Base-by-base conservation (phyloP, 768 basidiomycete species). In the Postia placenta region DNA sequence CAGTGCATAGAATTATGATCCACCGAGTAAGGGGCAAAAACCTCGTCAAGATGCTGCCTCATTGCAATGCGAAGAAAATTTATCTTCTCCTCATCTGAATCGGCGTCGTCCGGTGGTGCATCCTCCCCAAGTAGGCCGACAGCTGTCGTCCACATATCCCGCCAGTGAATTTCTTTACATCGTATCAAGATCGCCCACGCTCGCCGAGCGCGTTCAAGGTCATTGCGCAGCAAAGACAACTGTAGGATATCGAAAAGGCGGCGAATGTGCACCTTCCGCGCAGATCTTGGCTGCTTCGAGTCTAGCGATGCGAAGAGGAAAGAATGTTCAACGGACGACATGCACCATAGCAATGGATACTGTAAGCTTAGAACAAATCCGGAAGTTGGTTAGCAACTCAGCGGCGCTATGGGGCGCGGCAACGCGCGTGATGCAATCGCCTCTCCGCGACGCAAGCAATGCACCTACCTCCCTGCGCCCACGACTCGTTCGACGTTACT, bases 111-210 rank as follows among this genome's bases (percentile, higher is more conserved):
- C n/a, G 35, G 39, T 4, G 33, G 47, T 2, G 36, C 45, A n/a
- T n/a, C n/a, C 26, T 55, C 62, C 44, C 69, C 69, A 15, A 87
- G 67, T 42, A 90, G 64, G 48, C 74, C 67, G 41, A 88, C 62
- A n/a, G 81, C 81, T 9, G 75, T 79, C 47, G 69, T 74, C 88
- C 90, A 92, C 64, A 87, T 72, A 9, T 68, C 58, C 61, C 70
- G 80, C 87, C 88, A 92, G 53, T 81, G 67, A 2, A 90, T 66
- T 69, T 92, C 90, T 57, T 82, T 83, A 64, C 90, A 92, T 47
- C 82, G 78, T 11, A 76, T 72, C 19, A 92, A 76, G 30, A 92
- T 81, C 20, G 76, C 69, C 86, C 89, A 92, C 5, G 83, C 83
- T 51, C 76, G 73, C 47, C 67, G 74, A 22, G 91, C 90, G 35